Evolutionary conservation across 306 rosid genomes (phyloP).

Genomic region (Fragaria vesca): DNA sequence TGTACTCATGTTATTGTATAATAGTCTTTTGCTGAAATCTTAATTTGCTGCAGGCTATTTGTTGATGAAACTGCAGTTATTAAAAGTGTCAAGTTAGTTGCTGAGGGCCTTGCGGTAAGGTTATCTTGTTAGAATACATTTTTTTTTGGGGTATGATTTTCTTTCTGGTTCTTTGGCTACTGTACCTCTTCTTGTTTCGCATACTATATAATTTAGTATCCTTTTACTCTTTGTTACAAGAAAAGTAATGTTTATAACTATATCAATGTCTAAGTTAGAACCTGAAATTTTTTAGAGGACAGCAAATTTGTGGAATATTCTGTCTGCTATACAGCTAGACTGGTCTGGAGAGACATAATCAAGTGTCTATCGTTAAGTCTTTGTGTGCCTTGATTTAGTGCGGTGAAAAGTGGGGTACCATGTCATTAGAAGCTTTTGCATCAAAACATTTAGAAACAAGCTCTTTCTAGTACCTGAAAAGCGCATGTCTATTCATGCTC

Average conservation of each 20-base stretch:
- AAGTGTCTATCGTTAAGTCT: not conserved
- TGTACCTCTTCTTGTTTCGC: not conserved
- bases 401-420: not conserved
- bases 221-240: not conserved
- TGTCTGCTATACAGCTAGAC: not conserved
- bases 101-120: constrained; percentile 94
- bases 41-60: constrained; percentile 57
- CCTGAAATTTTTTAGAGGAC: not conserved
- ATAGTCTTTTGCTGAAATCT: constrained; percentile 37
- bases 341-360: not conserved
- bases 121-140: constrained; percentile 6
- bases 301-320: not conserved
- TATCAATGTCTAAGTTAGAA: not conserved
- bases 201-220: not conserved
- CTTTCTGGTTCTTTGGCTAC: not conserved
- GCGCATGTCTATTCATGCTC: not conserved
- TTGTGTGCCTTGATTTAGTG: not conserved
- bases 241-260: not conserved
- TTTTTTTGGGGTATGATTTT: not conserved
- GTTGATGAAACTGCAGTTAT: constrained; percentile 62
- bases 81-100: constrained; percentile 85
- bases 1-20: constrained; percentile 17
- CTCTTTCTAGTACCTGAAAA: not conserved
- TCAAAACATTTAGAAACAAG: not conserved
- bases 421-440: not conserved